Percentiles rank a stretch among this genome's conserved stretches.
These are phyloP conservation scores for Rhynchosporium secalis DNA, from an alignment of 2,329 filamentous ascomycete species.

Conservation along the genomic window DNA sequence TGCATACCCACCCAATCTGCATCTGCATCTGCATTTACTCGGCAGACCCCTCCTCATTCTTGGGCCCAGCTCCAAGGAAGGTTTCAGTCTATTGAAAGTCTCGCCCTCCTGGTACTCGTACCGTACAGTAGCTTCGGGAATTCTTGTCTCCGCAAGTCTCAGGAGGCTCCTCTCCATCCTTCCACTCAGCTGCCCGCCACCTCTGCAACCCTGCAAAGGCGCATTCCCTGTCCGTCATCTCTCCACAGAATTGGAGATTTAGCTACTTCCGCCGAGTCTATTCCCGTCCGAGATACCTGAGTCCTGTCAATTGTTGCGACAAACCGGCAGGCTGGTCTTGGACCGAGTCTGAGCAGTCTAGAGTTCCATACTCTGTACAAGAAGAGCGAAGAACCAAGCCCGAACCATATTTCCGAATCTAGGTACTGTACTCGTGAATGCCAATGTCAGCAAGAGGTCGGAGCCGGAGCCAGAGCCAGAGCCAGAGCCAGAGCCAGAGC, in stretches of 20 bases:
- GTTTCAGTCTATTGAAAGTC: constrained; percentile 27
- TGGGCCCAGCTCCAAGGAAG: constrained; percentile 13
- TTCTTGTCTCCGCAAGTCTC: constrained; percentile 23
- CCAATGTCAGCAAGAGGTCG: constrained; percentile 31
- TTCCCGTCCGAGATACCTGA: background rate
- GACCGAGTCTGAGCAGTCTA: constrained; percentile 1
- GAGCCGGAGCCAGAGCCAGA: constrained; percentile 12
- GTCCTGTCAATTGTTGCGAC: constrained; percentile 15
- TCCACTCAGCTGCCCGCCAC: background rate
- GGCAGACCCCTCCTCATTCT: constrained; percentile 17
- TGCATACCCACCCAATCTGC: background rate
- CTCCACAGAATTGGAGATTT: background rate
- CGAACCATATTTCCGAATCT: background rate
- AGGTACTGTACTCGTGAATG: constrained; percentile 14
- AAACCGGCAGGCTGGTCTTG: constrained; percentile 6
- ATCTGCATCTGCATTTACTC: constrained; percentile 9
- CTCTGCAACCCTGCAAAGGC: background rate
- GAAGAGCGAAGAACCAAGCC: too few relatives aligned
- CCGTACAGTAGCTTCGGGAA: constrained; percentile 23
- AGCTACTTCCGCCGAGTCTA: too few relatives aligned
- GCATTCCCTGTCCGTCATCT: background rate
- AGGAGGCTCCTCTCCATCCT: constrained; percentile 4
- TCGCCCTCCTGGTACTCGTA: constrained; percentile 10
- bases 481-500: constrained; percentile 13
- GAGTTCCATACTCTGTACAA: too few relatives aligned